These are phyloP conservation scores for Hypoxylon sp. DNA, from an alignment of 2,329 filamentous ascomycete species.

Conservation along the genomic window DNA sequence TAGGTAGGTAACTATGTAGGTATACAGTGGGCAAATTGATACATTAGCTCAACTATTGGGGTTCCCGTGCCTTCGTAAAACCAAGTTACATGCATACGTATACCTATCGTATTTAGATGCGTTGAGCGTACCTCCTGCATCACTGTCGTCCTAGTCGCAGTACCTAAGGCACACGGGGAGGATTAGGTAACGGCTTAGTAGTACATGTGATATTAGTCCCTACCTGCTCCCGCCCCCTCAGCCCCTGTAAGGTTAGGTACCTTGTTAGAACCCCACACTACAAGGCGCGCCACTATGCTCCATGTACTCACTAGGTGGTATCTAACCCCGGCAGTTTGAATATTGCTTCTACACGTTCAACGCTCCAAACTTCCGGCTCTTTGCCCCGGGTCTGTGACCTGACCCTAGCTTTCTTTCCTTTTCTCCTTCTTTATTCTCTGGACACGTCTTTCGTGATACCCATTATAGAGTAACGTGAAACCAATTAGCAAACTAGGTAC, in stretches of 20 bases:
- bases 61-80: not conserved
- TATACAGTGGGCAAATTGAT: constrained; percentile 23
- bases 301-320: too few relatives aligned
- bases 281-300: too few relatives aligned
- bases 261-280: too few relatives aligned
- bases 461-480: not conserved
- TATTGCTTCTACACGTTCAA: constrained; percentile 19
- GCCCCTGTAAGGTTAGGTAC: too few relatives aligned
- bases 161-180: too few relatives aligned
- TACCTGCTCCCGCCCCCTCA: too few relatives aligned
- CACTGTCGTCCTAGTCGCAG: too few relatives aligned
- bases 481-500: not conserved
- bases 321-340: constrained; percentile 45
- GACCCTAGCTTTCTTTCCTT: not conserved
- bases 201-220: too few relatives aligned
- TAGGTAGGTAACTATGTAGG: not conserved
- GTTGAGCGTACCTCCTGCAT: too few relatives aligned
- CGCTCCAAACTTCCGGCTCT: constrained; percentile 1
- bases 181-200: too few relatives aligned
- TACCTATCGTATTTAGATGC: too few relatives aligned
- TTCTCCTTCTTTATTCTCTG: constrained; percentile 7
- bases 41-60: constrained; percentile 8
- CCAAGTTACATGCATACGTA: not conserved
- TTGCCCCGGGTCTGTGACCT: constrained; percentile 1
- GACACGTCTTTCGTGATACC: constrained; percentile 14